Evolutionary conservation across 2,329 filamentous ascomycete species (phyloP).

Genomic region (Catunica adiposa): DNA sequence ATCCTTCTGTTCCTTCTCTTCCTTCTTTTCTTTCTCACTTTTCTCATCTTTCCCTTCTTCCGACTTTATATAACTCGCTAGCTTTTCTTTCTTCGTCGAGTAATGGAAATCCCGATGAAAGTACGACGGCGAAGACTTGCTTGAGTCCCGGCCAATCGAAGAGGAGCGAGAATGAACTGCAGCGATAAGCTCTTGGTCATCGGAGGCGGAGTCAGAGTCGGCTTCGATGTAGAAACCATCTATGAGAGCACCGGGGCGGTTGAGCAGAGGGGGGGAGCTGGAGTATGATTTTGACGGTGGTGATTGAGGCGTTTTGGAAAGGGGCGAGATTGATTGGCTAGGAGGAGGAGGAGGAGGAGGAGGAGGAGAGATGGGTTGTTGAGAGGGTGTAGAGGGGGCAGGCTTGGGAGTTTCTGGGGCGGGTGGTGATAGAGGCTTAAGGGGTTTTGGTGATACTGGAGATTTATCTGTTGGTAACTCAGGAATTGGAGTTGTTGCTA

Average conservation of each 20-base stretch:
- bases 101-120: neutral
- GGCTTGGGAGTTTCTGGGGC: no score
- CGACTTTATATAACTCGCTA: neutral
- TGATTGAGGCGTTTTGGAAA: neutral
- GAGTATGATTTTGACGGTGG: neutral
- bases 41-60: neutral
- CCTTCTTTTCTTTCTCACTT: neutral
- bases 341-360: neutral
- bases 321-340: neutral
- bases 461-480: no score
- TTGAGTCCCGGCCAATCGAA: conserved; percentile 1
- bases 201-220: neutral
- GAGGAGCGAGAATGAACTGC: conserved; percentile 2
- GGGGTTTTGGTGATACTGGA: no score
- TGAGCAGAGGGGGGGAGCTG: neutral
- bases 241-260: neutral
- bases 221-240: conserved; percentile 2
- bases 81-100: neutral
- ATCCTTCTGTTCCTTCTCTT: neutral
- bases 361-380: neutral
- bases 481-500: no score
- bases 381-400: neutral
- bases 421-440: no score
- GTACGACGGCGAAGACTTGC: neutral
- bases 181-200: conserved; percentile 3